Base-by-base conservation (phyloP, 202 grass and related monocot genomes). In the Carex arenaria region DNA sequence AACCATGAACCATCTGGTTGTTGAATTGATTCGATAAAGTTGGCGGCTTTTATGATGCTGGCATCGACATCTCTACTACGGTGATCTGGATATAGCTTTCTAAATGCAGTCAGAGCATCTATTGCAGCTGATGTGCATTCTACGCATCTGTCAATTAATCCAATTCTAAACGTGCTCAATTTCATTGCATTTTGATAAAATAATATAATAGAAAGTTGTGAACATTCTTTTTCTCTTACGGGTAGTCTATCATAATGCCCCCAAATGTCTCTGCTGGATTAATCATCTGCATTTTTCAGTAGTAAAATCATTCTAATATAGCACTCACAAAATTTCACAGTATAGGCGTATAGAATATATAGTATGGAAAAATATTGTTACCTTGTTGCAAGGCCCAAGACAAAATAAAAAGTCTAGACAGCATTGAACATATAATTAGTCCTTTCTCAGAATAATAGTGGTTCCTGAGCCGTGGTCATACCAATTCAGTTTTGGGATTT, bases 231-330 rank as follows among this genome's bases (percentile, higher is more conserved):
- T 66, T 26, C 26, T 94, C 94, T 93, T 93, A 97, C 94, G 92
- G 85, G 74, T 97, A 94, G 91, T 97, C 94, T 76, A 97, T 94
- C 73, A 94, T 82, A 80, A 97, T 93, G 69, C 90, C 87, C 40
- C 92, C 94, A 77, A 97, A 97, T 47, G 90, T 94, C 78, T 97
- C 92, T 51, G 94, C 84, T 69, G 94, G 94, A 85, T 97, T 97
- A 79, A 97, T 89, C 49, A 97, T 80, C 94, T 97, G 86, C 66
- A 67, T 85, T 73, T 65, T 76, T 86, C 11, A 83, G 77, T 1
- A 86, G 80, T 57, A 4, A 23, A 78, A 89, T 62, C 56, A 59
- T 42, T 42, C 5, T 7, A 72, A 11, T 72, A 72, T 72, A 71
- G 38, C 23, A 47, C 8, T 9, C 67, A 71, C 11, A 49, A 12